Percentiles rank a stretch among this genome's conserved stretches.
Evolutionary conservation across 78 protist species (phyloP).

Genomic region (Dictyostelium citrinum): DNA sequence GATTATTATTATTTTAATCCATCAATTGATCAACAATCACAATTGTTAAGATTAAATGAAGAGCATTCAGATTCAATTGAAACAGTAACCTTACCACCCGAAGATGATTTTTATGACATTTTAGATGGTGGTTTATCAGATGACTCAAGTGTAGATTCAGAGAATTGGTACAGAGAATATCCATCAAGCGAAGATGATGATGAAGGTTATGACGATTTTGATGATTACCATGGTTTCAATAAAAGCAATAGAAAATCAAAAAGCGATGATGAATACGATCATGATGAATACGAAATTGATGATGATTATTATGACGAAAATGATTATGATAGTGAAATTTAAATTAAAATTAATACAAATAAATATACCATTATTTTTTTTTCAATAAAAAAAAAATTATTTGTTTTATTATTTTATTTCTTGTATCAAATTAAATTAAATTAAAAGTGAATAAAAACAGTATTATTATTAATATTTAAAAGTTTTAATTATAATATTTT

Average conservation of each 20-base stretch:
- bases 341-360: too few relatives aligned
- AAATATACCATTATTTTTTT: too few relatives aligned
- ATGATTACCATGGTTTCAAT: slow-evolving; percentile 6
- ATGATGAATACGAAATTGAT: slow-evolving; percentile 2
- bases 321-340: background rate
- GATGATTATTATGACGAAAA: background rate
- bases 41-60: background rate
- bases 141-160: slow-evolving; percentile 21
- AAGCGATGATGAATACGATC: slow-evolving; percentile 6
- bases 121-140: background rate
- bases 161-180: slow-evolving; percentile 19
- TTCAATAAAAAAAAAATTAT: too few relatives aligned
- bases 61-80: background rate
- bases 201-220: slow-evolving; percentile 5
- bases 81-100: slow-evolving; percentile 18
- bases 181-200: slow-evolving; percentile 18
- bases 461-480: too few relatives aligned
- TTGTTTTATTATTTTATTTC: too few relatives aligned
- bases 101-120: slow-evolving; percentile 34
- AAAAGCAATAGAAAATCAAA: background rate
- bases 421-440: too few relatives aligned
- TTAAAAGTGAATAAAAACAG: too few relatives aligned
- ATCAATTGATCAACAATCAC: background rate
- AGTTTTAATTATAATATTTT: too few relatives aligned
- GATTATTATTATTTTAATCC: slow-evolving; percentile 10